Evolutionary conservation across 2,329 filamentous ascomycete genomes (phyloP).

Genomic region (Trichoderma koningii): DNA sequence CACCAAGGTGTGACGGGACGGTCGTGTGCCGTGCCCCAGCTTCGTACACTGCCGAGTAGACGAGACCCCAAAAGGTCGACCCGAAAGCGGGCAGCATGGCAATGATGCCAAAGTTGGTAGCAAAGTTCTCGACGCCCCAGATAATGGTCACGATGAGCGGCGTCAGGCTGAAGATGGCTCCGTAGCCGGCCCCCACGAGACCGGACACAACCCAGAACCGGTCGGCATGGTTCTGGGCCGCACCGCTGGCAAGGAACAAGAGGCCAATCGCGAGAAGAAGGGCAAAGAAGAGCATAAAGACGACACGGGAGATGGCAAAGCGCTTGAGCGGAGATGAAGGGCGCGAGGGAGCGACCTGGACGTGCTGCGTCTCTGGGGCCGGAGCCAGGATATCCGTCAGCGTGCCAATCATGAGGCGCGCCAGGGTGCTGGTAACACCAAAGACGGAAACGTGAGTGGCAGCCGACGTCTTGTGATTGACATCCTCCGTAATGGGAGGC

Average conservation of each 20-base stretch:
- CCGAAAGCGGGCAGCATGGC: conserved; percentile 88
- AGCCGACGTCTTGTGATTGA: conserved; percentile 57
- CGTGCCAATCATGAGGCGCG: conserved; percentile 84
- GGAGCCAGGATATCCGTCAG: conserved; percentile 85
- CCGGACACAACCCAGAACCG: conserved; percentile 86
- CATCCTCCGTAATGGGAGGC: conserved; percentile 52
- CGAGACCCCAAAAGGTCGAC: conserved; percentile 82
- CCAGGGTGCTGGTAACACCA: conserved; percentile 85
- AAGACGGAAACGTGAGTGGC: conserved; percentile 93
- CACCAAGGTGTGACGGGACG: conserved; percentile 33
- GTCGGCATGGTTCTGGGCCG: conserved; percentile 70
- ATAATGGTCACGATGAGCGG: conserved; percentile 96
- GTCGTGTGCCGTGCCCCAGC: conserved; percentile 54
- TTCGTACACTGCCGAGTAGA: conserved; percentile 85
- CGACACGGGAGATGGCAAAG: conserved; percentile 72
- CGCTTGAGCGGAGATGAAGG: conserved; percentile 38
- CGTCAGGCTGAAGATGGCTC: conserved; percentile 83
- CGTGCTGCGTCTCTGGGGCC: conserved; percentile 61
- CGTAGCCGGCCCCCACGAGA: conserved; percentile 87
- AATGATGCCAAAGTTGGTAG: conserved; percentile 95
- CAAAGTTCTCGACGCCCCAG: conserved; percentile 98
- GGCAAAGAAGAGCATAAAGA: conserved; percentile 76
- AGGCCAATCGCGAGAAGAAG: conserved; percentile 75
- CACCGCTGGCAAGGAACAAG: conserved; percentile 73
- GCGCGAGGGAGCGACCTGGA: conserved; percentile 46